Evolutionary conservation across 73 alveolate genomes (phyloP), one percentile per base, ranked within the genome.

Genomic region (Paramecium sexaurelia): DNA sequence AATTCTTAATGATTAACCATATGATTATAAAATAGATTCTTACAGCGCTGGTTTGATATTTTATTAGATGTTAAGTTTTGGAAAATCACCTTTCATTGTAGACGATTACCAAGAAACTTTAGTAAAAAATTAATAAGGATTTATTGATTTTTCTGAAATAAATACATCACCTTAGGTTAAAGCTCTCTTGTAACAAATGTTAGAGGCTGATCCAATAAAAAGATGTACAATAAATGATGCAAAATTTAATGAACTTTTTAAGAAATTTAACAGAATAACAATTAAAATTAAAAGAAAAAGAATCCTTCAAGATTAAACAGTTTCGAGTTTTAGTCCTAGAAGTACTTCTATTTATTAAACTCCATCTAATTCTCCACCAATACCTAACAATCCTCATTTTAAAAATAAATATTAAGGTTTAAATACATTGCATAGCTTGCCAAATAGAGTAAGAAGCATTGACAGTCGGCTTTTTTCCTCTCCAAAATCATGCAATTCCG

Each of bases 71-170:
- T 7, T 95, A 29, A 55, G 94, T 10, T 87, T 93, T 24, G 97
- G 96, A 51, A 67, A 85, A 26, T 95, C 97, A 15, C 98, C 98
- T 5, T 95, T 95, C 47, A 84, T 86, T 20, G 96, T 95, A 1
- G 57, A 51, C 19, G 88, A 84, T 19, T 96, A 95, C 78, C 56
- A 24, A 9, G 93, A 86, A 61, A 90, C 94, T 27, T 55, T 94
- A 86, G 69, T 82, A 55, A 89, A 85, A 32, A 96, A 93, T 6
- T 35, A 29, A 78, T 56, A 78, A 66, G 98, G 97, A 1, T 19
- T 36, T 47, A 92, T 92, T 75, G 93, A 93, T 27, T 82, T 94
- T 47, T 91, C 94, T 10, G 92, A 93, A 92, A 92, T 55, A 22
- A 86, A 35, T 17, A 75, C 91, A 71, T 73, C 95, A 15, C 55